phyloP scores from a whole-genome alignment of 441 rosid species.

The Populus trichocarpa region DNA sequence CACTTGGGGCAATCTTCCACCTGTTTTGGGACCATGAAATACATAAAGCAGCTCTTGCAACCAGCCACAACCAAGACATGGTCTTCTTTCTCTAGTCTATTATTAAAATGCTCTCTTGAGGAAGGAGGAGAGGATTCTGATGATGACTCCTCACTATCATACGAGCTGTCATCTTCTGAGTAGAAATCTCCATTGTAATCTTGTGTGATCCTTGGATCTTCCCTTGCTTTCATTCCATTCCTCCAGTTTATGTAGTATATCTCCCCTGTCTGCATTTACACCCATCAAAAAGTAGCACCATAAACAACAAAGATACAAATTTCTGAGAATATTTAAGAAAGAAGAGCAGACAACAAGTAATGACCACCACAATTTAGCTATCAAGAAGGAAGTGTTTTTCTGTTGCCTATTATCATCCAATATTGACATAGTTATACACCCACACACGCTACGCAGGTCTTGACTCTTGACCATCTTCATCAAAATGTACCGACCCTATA shows the following conservation, averaged over 20 bases:
- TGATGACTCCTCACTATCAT: conserved; percentile 67
- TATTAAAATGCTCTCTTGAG: conserved; percentile 31
- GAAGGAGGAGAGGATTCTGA: conserved; percentile 45
- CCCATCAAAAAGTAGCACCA: not conserved
- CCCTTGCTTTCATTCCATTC: conserved; percentile 59
- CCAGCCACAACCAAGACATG: conserved; percentile 84
- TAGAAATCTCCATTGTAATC: conserved; percentile 35
- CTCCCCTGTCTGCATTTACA: conserved; percentile 71
- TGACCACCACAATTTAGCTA: not conserved
- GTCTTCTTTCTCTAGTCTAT: conserved; percentile 31
- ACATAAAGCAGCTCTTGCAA: conserved; percentile 91
- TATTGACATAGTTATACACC: not conserved
- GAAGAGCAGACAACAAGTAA: not conserved
- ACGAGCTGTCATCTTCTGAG: conserved; percentile 57
- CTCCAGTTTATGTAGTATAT: conserved; percentile 80
- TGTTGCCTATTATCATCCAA: not conserved
- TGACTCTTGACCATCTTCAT: not conserved
- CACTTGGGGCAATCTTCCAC: conserved; percentile 85
- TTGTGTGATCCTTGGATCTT: conserved; percentile 52
- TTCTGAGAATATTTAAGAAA: not conserved
- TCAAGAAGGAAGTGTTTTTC: not conserved
- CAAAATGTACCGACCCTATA: not conserved
- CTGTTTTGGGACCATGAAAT: conserved; percentile 87
- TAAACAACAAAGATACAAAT: not conserved
- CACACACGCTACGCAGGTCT: not conserved